A percentile compares a stretch with the other conserved stretches of the same genome.
Conservation (phyloP, 306 rosid species). For the Pueraria montana region DNA sequence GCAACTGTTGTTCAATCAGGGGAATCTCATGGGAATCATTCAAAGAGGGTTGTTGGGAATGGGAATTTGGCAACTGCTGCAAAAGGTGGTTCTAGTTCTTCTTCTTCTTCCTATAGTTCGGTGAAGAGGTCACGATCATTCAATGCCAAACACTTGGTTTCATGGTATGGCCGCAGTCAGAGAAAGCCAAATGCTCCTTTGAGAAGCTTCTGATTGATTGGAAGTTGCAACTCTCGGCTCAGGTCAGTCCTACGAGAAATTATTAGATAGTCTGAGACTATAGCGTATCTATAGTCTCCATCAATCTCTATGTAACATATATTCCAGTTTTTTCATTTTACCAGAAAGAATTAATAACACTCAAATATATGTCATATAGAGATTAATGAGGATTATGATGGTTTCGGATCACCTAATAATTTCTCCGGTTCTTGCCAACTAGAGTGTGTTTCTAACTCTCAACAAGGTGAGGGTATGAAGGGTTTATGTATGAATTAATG, state of each 20-base stretch:
- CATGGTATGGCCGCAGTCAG: constrained; percentile 51
- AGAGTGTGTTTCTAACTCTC: constrained; percentile 45
- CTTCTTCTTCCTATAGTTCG: constrained; percentile 57
- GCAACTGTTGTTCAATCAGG: constrained; percentile 28
- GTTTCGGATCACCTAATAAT: background rate
- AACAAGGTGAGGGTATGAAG: constrained; percentile 48
- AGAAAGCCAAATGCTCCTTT: constrained; percentile 55
- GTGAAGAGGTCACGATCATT: constrained; percentile 79
- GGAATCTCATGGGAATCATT: constrained; percentile 39
- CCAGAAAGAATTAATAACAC: background rate
- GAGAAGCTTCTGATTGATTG: constrained; percentile 63
- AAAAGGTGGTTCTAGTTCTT: constrained; percentile 56
- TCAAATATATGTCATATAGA: background rate
- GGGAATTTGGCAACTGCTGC: constrained; percentile 13
- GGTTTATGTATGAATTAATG: constrained; percentile 10
- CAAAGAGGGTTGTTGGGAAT: constrained; percentile 48
- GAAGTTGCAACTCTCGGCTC: background rate
- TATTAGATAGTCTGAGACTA: background rate
- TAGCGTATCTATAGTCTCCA: background rate
- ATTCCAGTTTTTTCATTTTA: background rate
- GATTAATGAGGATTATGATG: background rate
- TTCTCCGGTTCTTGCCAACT: background rate
- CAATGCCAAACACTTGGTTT: constrained; percentile 60
- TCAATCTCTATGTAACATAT: background rate
- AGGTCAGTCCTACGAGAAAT: constrained; percentile 3